Percentiles rank a stretch among this genome's conserved stretches.
Conservation (phyloP, 306 rosid species). For the Clitoria ternatea region DNA sequence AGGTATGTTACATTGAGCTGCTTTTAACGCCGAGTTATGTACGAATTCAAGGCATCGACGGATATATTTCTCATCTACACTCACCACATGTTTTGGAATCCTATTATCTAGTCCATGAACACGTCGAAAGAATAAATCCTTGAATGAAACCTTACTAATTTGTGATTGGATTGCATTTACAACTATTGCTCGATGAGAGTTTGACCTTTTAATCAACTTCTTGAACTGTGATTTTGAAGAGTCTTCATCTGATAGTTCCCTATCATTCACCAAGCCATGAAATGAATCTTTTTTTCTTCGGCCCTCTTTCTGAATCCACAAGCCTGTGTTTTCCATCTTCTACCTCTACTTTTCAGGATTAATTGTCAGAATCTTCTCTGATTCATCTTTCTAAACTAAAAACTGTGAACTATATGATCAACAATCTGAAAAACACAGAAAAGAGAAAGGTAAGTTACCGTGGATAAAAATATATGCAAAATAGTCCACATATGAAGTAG, state of each 20-base stretch:
- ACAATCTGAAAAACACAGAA: conserved; percentile 21
- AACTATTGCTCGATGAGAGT: conserved; percentile 41
- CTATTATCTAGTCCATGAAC: conserved; percentile 48
- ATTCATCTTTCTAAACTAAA: conserved; percentile 28
- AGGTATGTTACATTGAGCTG: conserved; percentile 47
- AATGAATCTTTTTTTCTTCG: conserved; percentile 37
- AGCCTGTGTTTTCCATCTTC: conserved; percentile 56
- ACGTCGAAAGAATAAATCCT: conserved; percentile 42
- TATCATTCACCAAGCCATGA: conserved; percentile 35
- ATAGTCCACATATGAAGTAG: conserved; percentile 13
- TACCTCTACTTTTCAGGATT: conserved; percentile 30
- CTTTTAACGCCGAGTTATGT: conserved; percentile 56
- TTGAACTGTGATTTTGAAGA: conserved; percentile 45
- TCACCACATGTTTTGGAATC: conserved; percentile 78
- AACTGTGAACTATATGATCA: neutral
- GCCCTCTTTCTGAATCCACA: conserved; percentile 37
- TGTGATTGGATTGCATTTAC: conserved; percentile 55
- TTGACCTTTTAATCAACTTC: conserved; percentile 53
- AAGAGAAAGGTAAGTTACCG: neutral
- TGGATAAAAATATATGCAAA: neutral
- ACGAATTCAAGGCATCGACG: conserved; percentile 77
- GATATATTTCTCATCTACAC: conserved; percentile 73
- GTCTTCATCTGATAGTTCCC: conserved; percentile 42
- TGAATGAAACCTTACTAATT: conserved; percentile 40
- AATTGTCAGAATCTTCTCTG: conserved; percentile 23